A percentile compares a stretch with the other conserved stretches of the same genome.
phyloP scores from a whole-genome alignment of 169 alveolate species.

The Eimeria tenella region DNA sequence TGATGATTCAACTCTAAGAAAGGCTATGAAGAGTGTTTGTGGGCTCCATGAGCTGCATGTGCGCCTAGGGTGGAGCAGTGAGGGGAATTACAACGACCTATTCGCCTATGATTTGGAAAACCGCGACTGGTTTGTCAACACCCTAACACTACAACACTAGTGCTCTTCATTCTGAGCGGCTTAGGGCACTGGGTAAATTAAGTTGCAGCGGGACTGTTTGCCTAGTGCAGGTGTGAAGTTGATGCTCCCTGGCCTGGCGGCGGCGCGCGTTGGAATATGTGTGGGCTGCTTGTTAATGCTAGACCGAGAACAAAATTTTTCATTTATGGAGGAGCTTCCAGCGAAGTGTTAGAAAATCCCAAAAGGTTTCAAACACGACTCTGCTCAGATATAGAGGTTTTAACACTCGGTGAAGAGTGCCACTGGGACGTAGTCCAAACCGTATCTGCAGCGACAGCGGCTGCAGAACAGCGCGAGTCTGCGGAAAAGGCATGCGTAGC shows the following conservation, averaged over 20 bases:
- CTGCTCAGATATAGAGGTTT: conserved; percentile 74
- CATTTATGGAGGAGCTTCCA: conserved; percentile 95
- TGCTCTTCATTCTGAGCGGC: not conserved
- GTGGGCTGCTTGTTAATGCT: conserved; percentile 94
- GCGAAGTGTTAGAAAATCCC: conserved; percentile 92
- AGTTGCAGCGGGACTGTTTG: not conserved
- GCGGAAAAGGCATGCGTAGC: not conserved
- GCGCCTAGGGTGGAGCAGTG: conserved; percentile 95
- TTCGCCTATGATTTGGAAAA: conserved; percentile 90
- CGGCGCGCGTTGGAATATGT: conserved; percentile 95
- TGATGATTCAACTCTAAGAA: not conserved
- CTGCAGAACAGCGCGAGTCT: conserved; percentile 55
- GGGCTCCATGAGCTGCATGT: conserved; percentile 71
- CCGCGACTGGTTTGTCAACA: conserved; percentile 89
- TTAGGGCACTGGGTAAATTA: not conserved
- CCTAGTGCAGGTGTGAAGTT: conserved; percentile 85
- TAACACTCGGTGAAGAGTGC: conserved; percentile 64
- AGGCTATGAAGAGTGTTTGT: not conserved
- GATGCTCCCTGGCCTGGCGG: conserved; percentile 90
- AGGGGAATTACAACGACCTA: conserved; percentile 90
- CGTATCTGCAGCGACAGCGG: conserved; percentile 52
- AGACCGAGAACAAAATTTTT: conserved; percentile 96
- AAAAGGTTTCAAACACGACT: conserved; percentile 86
- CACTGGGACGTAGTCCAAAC: conserved; percentile 63
- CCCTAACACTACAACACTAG: not conserved